Conservation (phyloP, 169 alveolate species). For the Blepharisma undulans region DNA sequence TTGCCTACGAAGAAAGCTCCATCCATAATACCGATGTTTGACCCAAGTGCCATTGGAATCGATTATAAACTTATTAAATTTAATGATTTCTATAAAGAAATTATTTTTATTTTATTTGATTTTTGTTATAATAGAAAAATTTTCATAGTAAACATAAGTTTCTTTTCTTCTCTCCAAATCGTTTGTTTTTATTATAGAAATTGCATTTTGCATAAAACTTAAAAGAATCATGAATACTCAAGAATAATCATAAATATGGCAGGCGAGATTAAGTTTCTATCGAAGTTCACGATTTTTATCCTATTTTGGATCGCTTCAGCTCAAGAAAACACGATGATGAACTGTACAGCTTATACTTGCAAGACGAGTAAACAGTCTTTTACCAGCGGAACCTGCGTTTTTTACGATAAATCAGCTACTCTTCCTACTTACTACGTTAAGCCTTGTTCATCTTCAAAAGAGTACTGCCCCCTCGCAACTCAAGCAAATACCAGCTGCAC, state of each 20-base stretch:
- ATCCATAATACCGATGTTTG: conserved; percentile 86
- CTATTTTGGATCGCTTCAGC: background rate
- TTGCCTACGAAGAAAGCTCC: conserved; percentile 86
- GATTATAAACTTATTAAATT: background rate
- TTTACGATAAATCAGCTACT: background rate
- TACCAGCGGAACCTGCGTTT: background rate
- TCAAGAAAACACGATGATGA: background rate
- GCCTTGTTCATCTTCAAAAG: background rate
- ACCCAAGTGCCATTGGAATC: background rate
- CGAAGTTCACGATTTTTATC: background rate
- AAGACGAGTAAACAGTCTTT: background rate
- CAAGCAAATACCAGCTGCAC: background rate
- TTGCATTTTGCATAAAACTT: background rate
- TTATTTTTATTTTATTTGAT: too few species aligned
- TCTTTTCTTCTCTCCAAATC: too few species aligned
- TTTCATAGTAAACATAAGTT: too few species aligned
- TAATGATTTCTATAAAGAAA: too few species aligned
- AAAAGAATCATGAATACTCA: background rate
- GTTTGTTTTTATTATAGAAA: too few species aligned
- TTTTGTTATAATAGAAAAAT: too few species aligned
- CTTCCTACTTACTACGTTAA: background rate
- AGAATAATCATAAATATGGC: background rate
- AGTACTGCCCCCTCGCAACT: background rate
- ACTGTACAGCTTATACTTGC: background rate
- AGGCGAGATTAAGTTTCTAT: background rate